A percentile compares a stretch with the other conserved stretches of the same genome.
phyloP scores from a whole-genome alignment of 768 basidiomycete species.

The Sarcodon aspratus region DNA sequence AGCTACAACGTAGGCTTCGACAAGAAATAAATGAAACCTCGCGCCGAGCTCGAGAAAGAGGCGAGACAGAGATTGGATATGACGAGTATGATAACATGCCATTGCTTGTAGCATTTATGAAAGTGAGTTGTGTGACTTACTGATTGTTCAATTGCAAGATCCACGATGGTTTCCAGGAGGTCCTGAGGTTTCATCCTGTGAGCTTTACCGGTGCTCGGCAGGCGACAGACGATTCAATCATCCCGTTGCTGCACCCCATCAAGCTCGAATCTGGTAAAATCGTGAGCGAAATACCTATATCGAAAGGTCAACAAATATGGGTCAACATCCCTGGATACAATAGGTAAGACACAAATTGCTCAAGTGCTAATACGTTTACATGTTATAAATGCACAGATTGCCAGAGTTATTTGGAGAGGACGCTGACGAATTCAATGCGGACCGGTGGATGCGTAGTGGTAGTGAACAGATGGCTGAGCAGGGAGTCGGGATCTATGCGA shows the following conservation, averaged over 20 bases:
- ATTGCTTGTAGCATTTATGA: slow-evolving; percentile 18
- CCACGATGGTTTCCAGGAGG: slow-evolving; percentile 19
- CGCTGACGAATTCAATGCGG: slow-evolving; percentile 17
- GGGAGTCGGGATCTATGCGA: not conserved
- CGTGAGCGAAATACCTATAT: slow-evolving; percentile 15
- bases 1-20: slow-evolving; percentile 15
- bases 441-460: slow-evolving; percentile 12
- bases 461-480: slow-evolving; percentile 7
- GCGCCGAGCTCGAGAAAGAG: slow-evolving; percentile 8
- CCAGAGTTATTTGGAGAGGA: slow-evolving; percentile 19
- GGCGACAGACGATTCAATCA: slow-evolving; percentile 17
- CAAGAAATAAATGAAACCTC: slow-evolving; percentile 16
- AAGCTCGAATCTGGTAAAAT: slow-evolving; percentile 12
- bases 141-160: too few relatives aligned
- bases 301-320: slow-evolving; percentile 13
- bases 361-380: too few relatives aligned
- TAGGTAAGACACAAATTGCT: slow-evolving; percentile 2
- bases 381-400: not conserved
- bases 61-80: slow-evolving; percentile 14
- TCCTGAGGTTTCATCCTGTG: slow-evolving; percentile 20
- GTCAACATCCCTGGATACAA: slow-evolving; percentile 19
- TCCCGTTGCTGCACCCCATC: slow-evolving; percentile 22
- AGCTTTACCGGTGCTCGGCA: slow-evolving; percentile 13
- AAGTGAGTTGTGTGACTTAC: slow-evolving; percentile 18
- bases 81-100: slow-evolving; percentile 22